Percentiles rank a stretch among this genome's conserved stretches.
These are phyloP conservation scores for Stylosanthes scabra DNA, from an alignment of 331 rosid genomes.

Conservation along the genomic window DNA sequence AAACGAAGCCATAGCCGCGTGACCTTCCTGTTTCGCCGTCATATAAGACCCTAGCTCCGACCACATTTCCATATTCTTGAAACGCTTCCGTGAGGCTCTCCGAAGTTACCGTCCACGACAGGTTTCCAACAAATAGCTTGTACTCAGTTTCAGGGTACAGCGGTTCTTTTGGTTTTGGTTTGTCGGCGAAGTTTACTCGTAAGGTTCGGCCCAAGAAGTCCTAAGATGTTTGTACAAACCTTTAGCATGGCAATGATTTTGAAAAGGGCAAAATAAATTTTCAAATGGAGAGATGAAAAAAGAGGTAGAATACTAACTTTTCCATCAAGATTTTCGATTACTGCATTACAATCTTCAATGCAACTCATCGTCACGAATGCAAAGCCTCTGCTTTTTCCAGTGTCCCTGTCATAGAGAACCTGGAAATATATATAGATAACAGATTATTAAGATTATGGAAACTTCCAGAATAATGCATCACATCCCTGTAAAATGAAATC, in stretches of 20 bases:
- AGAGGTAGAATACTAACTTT: conserved; percentile 57
- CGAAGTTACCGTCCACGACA: conserved; percentile 90
- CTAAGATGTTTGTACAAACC: conserved; percentile 47
- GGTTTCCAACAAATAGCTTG: conserved; percentile 88
- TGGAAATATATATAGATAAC: conserved; percentile 34
- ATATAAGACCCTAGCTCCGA: conserved; percentile 89
- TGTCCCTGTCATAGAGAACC: conserved; percentile 86
- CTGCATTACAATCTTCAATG: conserved; percentile 71
- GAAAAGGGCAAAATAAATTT: conserved; percentile 11
- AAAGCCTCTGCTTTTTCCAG: conserved; percentile 95
- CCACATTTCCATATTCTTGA: conserved; percentile 83
- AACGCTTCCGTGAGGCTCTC: conserved; percentile 76
- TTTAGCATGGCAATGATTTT: conserved; percentile 17
- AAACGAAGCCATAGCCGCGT: conserved; percentile 93
- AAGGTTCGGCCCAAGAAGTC: conserved; percentile 80
- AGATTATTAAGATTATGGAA: conserved; percentile 38
- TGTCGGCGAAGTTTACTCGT: conserved; percentile 89
- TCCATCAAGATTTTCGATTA: conserved; percentile 83
- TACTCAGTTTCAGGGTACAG: conserved; percentile 87
- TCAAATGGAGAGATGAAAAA: not conserved
- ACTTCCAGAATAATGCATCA: no score
- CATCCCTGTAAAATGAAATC: no score
- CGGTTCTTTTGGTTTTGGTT: conserved; percentile 82
- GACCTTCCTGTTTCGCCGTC: conserved; percentile 91
- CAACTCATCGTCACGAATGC: conserved; percentile 96